Evolutionary conservation across 495 filamentous ascomycete species (phyloP).

Genomic region (Penicillium coffeae): DNA sequence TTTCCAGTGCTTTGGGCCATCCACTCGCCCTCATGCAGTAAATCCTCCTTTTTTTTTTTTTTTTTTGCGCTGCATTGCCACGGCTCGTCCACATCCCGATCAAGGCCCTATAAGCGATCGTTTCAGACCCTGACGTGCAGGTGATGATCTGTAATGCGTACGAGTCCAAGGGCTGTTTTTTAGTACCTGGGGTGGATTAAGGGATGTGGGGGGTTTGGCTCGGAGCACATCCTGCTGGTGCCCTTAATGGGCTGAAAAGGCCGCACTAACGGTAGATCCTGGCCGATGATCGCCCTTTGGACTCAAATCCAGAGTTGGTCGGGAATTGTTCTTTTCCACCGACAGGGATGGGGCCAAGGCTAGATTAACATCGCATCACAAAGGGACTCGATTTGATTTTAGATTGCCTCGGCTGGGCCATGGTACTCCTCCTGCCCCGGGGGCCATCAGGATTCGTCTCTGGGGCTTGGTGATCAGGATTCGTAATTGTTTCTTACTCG

Average conservation of each 20-base stretch:
- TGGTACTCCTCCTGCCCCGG: background rate
- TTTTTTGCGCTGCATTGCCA: conserved; percentile 1
- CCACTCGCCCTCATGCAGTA: background rate
- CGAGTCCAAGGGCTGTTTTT: background rate
- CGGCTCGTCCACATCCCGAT: conserved; percentile 7
- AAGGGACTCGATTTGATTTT: too few species aligned
- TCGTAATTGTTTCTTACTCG: background rate
- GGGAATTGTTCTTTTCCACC: too few species aligned
- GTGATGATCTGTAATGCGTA: background rate
- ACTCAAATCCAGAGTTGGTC: background rate
- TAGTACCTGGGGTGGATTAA: background rate
- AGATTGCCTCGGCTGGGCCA: background rate
- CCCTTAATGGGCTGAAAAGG: too few species aligned
- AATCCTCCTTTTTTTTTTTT: conserved; percentile 5
- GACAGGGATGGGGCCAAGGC: too few species aligned
- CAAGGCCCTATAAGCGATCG: conserved; percentile 6
- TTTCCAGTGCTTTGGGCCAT: background rate
- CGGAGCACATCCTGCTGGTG: background rate
- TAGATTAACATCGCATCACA: too few species aligned
- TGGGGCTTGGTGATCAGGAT: background rate
- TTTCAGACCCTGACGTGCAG: conserved; percentile 11
- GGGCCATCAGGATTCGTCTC: background rate
- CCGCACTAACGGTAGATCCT: background rate
- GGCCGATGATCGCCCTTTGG: background rate
- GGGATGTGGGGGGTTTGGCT: background rate